Percentiles rank a stretch among this genome's conserved stretches.
phyloP scores from a whole-genome alignment of 208 protist species.

The Borovskyia barvae region DNA sequence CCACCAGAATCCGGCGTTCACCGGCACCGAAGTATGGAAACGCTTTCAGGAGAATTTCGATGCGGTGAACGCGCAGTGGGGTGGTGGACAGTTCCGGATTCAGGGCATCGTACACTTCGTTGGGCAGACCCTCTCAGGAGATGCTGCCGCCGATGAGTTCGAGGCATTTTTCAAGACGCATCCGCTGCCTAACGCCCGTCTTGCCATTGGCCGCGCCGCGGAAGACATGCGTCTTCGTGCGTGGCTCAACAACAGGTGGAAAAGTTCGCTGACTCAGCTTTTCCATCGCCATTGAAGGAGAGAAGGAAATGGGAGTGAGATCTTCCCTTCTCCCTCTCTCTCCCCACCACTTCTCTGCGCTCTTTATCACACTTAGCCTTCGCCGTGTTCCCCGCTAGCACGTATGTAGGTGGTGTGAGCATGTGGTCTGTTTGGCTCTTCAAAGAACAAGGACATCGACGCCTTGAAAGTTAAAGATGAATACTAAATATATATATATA shows the following conservation, averaged over 20 bases:
- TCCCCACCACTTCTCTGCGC: not conserved
- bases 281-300: constrained; percentile 6
- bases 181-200: constrained; percentile 70
- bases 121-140: constrained; percentile 49
- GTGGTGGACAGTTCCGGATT: constrained; percentile 87
- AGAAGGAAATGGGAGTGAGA: constrained; percentile 3
- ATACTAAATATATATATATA: too few species aligned
- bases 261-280: constrained; percentile 14
- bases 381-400: too few species aligned
- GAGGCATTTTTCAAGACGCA: constrained; percentile 70
- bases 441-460: too few species aligned
- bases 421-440: too few species aligned
- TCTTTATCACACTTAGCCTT: too few species aligned
- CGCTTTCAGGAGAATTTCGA: constrained; percentile 74
- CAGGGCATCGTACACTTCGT: constrained; percentile 74
- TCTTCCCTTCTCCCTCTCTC: not conserved
- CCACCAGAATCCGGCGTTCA: constrained; percentile 44
- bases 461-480: too few species aligned
- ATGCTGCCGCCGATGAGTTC: constrained; percentile 51
- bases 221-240: constrained; percentile 65
- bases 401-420: too few species aligned
- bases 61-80: constrained; percentile 81
- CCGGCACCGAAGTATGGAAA: constrained; percentile 49
- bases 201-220: constrained; percentile 62
- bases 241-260: constrained; percentile 66